Evolutionary conservation across 352 stramenopile species (phyloP).

Genomic region (Plasmopara muralis): DNA sequence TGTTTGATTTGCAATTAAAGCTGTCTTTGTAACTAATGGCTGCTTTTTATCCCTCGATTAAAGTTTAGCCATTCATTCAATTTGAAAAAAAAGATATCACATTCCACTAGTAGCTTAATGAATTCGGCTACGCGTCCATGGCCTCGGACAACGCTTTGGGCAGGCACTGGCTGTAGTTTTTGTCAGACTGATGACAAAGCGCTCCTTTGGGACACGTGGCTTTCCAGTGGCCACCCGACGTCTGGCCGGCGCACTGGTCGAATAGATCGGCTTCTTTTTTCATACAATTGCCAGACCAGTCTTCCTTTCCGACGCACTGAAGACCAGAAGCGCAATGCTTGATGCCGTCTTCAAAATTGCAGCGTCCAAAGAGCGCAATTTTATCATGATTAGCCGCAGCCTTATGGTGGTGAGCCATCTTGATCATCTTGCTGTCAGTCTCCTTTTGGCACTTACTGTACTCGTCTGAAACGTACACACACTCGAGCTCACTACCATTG

Average conservation of each 20-base stretch:
- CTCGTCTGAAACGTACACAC: conserved; percentile 19
- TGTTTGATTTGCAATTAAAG: no score
- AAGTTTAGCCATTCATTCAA: no score
- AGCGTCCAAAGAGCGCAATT: conserved; percentile 19
- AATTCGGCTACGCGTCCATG: conserved; percentile 16
- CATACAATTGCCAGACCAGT: conserved; percentile 23
- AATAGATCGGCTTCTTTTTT: conserved; percentile 24
- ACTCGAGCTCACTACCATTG: conserved; percentile 19
- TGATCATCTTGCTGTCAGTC: conserved; percentile 14
- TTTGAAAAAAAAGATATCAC: no score
- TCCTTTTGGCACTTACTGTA: conserved; percentile 30
- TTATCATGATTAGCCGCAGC: conserved; percentile 9
- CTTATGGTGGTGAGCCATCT: conserved; percentile 15
- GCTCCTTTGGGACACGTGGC: conserved; percentile 23
- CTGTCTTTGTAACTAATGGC: no score
- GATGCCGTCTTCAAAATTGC: conserved; percentile 20
- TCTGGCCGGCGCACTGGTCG: conserved; percentile 24
- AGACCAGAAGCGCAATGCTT: conserved; percentile 16
- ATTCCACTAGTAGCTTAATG: no score
- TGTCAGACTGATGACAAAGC: conserved; percentile 19
- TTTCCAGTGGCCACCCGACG: conserved; percentile 22
- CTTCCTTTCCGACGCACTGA: conserved; percentile 25
- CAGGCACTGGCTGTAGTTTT: conserved; percentile 28
- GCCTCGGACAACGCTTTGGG: conserved; percentile 13
- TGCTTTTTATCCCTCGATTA: no score